Evolutionary conservation across 2,329 filamentous ascomycete species (phyloP).

Genomic region (Exophiala aquamarina): DNA sequence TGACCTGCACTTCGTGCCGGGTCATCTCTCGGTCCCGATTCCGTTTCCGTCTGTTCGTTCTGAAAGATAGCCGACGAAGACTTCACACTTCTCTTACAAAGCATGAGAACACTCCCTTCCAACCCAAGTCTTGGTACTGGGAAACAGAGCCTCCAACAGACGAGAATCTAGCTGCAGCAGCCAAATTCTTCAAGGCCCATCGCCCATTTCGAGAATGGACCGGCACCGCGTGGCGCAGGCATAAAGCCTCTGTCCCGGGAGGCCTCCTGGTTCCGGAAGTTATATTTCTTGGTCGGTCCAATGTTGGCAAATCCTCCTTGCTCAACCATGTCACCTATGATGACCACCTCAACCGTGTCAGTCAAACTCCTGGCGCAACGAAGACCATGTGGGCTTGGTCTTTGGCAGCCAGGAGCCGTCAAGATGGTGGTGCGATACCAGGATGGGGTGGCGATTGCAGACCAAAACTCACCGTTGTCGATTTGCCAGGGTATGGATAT

Average conservation of each 20-base stretch:
- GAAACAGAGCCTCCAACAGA: conserved; percentile 48
- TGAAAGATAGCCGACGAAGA: conserved; percentile 19
- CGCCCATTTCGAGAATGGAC: conserved; percentile 60
- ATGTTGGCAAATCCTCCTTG: conserved; percentile 68
- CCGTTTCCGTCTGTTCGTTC: conserved; percentile 14
- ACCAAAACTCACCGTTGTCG: conserved; percentile 59
- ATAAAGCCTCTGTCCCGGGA: conserved; percentile 42
- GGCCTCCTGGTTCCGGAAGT: conserved; percentile 55
- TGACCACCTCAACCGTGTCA: conserved; percentile 25
- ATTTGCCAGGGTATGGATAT: conserved; percentile 71
- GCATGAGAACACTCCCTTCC: background rate
- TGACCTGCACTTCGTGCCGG: conserved; percentile 16
- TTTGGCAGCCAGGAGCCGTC: conserved; percentile 49
- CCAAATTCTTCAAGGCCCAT: conserved; percentile 46
- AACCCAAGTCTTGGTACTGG: conserved; percentile 39
- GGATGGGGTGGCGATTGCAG: conserved; percentile 31
- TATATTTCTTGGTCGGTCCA: conserved; percentile 67
- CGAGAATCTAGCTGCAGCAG: conserved; percentile 42
- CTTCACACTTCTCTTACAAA: conserved; percentile 5
- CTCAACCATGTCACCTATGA: conserved; percentile 62
- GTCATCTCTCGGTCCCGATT: conserved; percentile 16
- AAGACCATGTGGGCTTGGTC: conserved; percentile 67
- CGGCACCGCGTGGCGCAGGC: conserved; percentile 59
- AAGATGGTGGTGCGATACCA: conserved; percentile 31
- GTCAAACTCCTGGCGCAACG: conserved; percentile 58